A percentile compares a stretch with the other conserved stretches of the same genome.
phyloP scores from a whole-genome alignment of 1,139 yeast genomes.

The Taphrina communis region DNA sequence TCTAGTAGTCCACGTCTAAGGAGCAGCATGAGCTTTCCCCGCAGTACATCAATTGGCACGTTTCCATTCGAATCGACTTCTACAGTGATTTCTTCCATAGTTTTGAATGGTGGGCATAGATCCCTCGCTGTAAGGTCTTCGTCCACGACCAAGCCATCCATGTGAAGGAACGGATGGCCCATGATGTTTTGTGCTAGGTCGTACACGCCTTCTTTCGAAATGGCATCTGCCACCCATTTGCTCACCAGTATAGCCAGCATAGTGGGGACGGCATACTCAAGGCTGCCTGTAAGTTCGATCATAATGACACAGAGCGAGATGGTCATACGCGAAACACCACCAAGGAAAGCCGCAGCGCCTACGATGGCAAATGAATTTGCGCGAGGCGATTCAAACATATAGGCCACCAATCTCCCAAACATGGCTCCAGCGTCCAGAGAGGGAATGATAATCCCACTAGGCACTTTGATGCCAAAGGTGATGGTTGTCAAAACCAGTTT shows the following conservation, averaged over 20 bases:
- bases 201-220: conserved; percentile 40
- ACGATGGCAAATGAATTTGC: conserved; percentile 71
- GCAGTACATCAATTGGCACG: background rate
- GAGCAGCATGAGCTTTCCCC: conserved; percentile 22
- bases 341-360: conserved; percentile 72
- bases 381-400: conserved; percentile 55
- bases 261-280: conserved; percentile 58
- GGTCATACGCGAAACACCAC: conserved; percentile 71
- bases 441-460: conserved; percentile 72
- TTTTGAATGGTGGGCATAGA: conserved; percentile 25
- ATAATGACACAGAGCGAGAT: conserved; percentile 61
- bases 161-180: conserved; percentile 37
- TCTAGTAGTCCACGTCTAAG: conserved; percentile 27
- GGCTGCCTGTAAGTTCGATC: conserved; percentile 66
- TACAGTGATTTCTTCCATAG: conserved; percentile 30
- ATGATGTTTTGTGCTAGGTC: conserved; percentile 36
- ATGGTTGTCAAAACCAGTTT: conserved; percentile 60
- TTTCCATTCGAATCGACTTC: conserved; percentile 10
- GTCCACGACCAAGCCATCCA: conserved; percentile 16
- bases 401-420: conserved; percentile 64
- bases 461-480: conserved; percentile 67
- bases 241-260: conserved; percentile 43
- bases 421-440: conserved; percentile 73
- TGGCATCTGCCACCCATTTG: conserved; percentile 43
- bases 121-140: conserved; percentile 26